Evolutionary conservation across 2,329 filamentous ascomycete species (phyloP).

Genomic region (Fusarium palustre): DNA sequence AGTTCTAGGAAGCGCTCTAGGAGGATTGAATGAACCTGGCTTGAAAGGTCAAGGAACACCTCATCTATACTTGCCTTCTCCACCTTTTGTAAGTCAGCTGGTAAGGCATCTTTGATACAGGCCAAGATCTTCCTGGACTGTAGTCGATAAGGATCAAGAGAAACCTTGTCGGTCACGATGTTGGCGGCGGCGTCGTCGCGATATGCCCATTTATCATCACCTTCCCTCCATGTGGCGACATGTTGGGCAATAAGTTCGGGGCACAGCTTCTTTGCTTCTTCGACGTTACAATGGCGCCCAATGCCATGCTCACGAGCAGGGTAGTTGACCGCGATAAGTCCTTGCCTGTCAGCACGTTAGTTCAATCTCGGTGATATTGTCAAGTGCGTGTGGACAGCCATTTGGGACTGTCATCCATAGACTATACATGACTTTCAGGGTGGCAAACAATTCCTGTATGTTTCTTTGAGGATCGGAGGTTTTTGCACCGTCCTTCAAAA

Average conservation of each 20-base stretch:
- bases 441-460: not conserved
- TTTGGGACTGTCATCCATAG: not conserved
- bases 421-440: not conserved
- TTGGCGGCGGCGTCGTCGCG: constrained; percentile 81
- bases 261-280: constrained; percentile 88
- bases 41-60: constrained; percentile 91
- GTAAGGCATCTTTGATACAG: constrained; percentile 79
- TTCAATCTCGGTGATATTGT: not conserved
- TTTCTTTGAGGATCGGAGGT: not conserved
- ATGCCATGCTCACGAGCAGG: constrained; percentile 85
- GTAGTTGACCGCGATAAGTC: constrained; percentile 96
- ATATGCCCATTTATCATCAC: constrained; percentile 92
- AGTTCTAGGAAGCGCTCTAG: constrained; percentile 83
- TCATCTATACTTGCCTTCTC: constrained; percentile 98
- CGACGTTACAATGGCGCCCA: constrained; percentile 79
- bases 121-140: constrained; percentile 86
- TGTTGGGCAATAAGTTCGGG: constrained; percentile 88
- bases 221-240: constrained; percentile 94
- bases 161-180: constrained; percentile 92
- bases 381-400: not conserved
- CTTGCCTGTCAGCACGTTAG: constrained; percentile 69
- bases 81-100: constrained; percentile 74
- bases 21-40: constrained; percentile 81
- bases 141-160: constrained; percentile 88
- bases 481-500: not conserved